A percentile compares a stretch with the other conserved stretches of the same genome.
These are phyloP conservation scores for Coniochaeta sp. DNA, from an alignment of 2,329 filamentous ascomycete species.

Conservation along the genomic window DNA sequence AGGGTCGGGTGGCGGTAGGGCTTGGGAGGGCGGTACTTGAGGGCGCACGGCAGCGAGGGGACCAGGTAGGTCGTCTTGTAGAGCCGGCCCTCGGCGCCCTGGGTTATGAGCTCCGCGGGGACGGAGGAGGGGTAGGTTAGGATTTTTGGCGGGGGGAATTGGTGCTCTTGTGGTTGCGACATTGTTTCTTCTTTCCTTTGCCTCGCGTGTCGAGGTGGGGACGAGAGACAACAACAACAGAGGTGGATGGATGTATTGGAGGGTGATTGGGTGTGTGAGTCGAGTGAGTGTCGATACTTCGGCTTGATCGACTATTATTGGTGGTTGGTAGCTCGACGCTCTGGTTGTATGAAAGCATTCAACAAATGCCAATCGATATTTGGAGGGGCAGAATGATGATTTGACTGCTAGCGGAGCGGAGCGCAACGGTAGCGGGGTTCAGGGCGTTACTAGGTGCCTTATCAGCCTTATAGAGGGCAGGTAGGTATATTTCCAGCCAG, in stretches of 20 bases:
- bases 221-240: too few relatives aligned
- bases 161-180: conserved; percentile 8
- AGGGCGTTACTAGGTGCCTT: too few relatives aligned
- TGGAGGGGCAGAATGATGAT: background rate
- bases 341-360: background rate
- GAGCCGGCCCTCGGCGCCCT: conserved; percentile 92
- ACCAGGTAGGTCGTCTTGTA: conserved; percentile 79
- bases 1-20: conserved; percentile 86
- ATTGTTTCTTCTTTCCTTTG: background rate
- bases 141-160: conserved; percentile 48
- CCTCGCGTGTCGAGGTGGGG: too few relatives aligned
- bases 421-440: background rate
- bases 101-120: conserved; percentile 66
- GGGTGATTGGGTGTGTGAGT: too few relatives aligned
- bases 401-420: background rate
- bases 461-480: too few relatives aligned
- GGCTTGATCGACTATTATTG: background rate
- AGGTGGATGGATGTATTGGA: too few relatives aligned
- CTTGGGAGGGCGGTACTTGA: conserved; percentile 89
- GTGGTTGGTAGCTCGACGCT: background rate
- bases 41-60: conserved; percentile 60
- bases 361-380: background rate
- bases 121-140: conserved; percentile 55
- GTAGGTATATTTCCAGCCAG: background rate
- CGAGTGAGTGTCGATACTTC: background rate